Evolutionary conservation across 768 basidiomycete genomes (phyloP), one percentile per base, ranked within the genome.

Genomic region (Neoboletus brunneissimus): DNA sequence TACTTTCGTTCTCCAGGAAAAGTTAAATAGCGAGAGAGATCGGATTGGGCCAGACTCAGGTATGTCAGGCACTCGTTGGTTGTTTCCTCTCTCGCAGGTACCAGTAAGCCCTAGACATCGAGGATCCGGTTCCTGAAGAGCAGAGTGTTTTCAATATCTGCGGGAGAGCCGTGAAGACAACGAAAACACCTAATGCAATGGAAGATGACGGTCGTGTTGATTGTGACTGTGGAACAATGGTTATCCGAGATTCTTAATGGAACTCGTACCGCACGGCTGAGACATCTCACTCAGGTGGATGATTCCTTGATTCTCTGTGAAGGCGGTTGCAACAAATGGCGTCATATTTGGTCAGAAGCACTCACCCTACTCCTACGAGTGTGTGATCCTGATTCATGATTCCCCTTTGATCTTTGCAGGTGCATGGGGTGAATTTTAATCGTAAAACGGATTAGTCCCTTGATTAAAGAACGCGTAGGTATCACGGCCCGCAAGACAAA

Each of bases 201-300:
- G 66, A 64, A 34, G 67, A 63, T 11, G 78, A 81, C 57, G 72
- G 71, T 11, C 78, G 73, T 3, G 60, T 87, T 23, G 72, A 83
- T n/a, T 91, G 90, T 62, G 86, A 88, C 59, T 92, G 90, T 63
- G 85, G 81, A 6, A 77, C 88, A 53, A 59, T 58, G 48, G 89
- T 88, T 35, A 45, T 50, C 43, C 41, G 18, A 43, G 12, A 31
- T 22, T 32, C 9, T n/a, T 53, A 18, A 53, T 27, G 46, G 51
- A 31, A 45, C 29, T 6, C 27, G 29, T 13, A 44, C 18, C 20
- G 7, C 27, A 31, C 35, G 18, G 18, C 47, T 56, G 29, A 64
- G 37, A 47, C 1, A 32, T 56, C 13, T 41, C 15, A 20, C 48
- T 22, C 43, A 90, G 87, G 64, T 76, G 16, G 83, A 85, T 29